Conservation (phyloP, 768 basidiomycete genomes). For the Serendipita sp. region DNA sequence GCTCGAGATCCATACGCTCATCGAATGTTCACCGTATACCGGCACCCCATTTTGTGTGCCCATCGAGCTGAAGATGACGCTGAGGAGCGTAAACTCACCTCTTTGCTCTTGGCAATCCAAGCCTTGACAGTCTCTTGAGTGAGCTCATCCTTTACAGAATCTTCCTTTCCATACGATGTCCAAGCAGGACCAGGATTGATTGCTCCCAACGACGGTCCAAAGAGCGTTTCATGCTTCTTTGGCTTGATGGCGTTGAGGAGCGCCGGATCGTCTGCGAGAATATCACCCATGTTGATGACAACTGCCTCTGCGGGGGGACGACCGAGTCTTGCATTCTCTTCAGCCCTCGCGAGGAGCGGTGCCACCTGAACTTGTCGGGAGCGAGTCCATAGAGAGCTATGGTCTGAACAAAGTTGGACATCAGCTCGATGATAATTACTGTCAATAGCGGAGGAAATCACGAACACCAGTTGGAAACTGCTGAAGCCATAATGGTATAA, state of each 20-base stretch:
- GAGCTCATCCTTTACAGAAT: constrained; percentile 38
- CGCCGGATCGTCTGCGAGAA: constrained; percentile 11
- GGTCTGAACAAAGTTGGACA: neutral
- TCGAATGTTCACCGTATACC: too few species aligned
- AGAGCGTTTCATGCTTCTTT: constrained; percentile 65
- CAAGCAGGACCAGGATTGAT: constrained; percentile 53
- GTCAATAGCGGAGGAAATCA: neutral
- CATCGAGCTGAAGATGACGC: too few species aligned
- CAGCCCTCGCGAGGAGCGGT: neutral
- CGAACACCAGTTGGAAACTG: constrained; percentile 6
- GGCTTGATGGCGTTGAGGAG: constrained; percentile 8
- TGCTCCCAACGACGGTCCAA: constrained; percentile 81
- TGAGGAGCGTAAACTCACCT: constrained; percentile 33
- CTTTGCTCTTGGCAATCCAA: constrained; percentile 81
- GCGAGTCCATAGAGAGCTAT: constrained; percentile 5
- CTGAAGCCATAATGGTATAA: neutral
- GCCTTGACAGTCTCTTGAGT: constrained; percentile 65
- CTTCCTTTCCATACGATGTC: constrained; percentile 40
- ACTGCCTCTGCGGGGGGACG: constrained; percentile 17
- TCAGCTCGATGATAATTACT: neutral
- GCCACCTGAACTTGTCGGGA: neutral
- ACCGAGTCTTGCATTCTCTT: constrained; percentile 3
- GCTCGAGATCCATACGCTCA: too few species aligned
- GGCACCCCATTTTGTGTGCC: too few species aligned
- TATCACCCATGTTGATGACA: constrained; percentile 22